phyloP scores from a whole-genome alignment of 345 rosid genomes.

The Lepidium africanum region DNA sequence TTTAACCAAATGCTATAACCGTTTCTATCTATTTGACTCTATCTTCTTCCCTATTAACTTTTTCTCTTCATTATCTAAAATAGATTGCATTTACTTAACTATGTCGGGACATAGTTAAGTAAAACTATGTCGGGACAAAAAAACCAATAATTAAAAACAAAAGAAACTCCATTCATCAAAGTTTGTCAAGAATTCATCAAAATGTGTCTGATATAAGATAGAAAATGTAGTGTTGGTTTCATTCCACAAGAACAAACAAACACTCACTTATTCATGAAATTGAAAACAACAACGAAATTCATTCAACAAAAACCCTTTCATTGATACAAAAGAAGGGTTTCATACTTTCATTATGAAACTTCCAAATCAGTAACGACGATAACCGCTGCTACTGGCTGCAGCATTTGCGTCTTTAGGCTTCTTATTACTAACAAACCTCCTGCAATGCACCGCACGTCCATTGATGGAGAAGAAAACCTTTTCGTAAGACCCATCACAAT shows the following conservation, averaged over 20 bases:
- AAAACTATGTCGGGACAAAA: no score
- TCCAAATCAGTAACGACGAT: not conserved
- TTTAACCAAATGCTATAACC: no score
- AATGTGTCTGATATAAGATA: not conserved
- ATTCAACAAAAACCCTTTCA: not conserved
- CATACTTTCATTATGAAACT: not conserved
- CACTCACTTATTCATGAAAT: not conserved
- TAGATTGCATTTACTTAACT: no score
- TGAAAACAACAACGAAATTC: not conserved
- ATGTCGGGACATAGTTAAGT: no score
- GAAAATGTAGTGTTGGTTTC: not conserved
- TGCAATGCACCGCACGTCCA: not conserved
- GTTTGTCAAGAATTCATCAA: not conserved
- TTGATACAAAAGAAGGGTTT: not conserved
- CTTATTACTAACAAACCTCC: not conserved
- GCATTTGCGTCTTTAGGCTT: not conserved
- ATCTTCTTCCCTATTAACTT: no score
- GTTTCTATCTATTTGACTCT: no score
- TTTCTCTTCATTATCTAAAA: no score
- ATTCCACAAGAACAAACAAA: not conserved
- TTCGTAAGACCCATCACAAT: not conserved
- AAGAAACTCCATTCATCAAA: no score
- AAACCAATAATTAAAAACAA: no score
- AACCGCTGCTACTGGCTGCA: not conserved
- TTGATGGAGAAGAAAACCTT: not conserved